A percentile compares a stretch with the other conserved stretches of the same genome.
Conservation (phyloP, 2,329 filamentous ascomycete genomes). For the Dothideomycetidae sp. region DNA sequence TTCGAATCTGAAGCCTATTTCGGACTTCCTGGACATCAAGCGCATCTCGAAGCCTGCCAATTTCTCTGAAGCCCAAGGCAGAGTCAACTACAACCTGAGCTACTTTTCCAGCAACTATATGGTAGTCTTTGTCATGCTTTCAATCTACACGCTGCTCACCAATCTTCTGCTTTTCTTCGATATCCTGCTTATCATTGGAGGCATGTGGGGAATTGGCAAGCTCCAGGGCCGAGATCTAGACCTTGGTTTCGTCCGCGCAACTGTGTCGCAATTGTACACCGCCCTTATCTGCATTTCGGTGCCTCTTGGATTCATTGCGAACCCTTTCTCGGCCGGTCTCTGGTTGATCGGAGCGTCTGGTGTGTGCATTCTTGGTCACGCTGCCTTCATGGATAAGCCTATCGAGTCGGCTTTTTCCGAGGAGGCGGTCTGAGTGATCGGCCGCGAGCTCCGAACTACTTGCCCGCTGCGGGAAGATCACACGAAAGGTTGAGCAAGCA, state of each 20-base stretch:
- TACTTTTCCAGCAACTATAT: conserved; percentile 99
- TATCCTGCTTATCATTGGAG: conserved; percentile 71
- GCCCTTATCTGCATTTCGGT: conserved; percentile 69
- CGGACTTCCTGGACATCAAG: conserved; percentile 94
- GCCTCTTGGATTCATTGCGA: conserved; percentile 72
- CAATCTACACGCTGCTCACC: conserved; percentile 85
- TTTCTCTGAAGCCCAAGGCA: conserved; percentile 77
- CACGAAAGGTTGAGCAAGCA: conserved; percentile 42
- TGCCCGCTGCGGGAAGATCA: conserved; percentile 98
- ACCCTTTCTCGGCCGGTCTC: conserved; percentile 69
- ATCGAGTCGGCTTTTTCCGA: conserved; percentile 99
- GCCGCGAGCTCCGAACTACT: conserved; percentile 89
- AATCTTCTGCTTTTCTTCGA: conserved; percentile 81
- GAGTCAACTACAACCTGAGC: conserved; percentile 92
- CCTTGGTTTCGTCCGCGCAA: conserved; percentile 67
- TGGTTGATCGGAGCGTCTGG: conserved; percentile 95
- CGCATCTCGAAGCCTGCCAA: conserved; percentile 86
- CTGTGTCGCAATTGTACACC: conserved; percentile 88
- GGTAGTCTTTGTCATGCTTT: conserved; percentile 83
- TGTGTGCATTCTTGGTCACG: conserved; percentile 88
- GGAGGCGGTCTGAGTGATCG: conserved; percentile 99
- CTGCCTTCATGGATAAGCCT: conserved; percentile 90
- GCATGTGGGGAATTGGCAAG: conserved; percentile 84
- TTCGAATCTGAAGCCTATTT: conserved; percentile 77
- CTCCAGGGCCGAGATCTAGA: conserved; percentile 80